phyloP scores from a whole-genome alignment of 768 basidiomycete species.

The Suillus fuscotomentosus region DNA sequence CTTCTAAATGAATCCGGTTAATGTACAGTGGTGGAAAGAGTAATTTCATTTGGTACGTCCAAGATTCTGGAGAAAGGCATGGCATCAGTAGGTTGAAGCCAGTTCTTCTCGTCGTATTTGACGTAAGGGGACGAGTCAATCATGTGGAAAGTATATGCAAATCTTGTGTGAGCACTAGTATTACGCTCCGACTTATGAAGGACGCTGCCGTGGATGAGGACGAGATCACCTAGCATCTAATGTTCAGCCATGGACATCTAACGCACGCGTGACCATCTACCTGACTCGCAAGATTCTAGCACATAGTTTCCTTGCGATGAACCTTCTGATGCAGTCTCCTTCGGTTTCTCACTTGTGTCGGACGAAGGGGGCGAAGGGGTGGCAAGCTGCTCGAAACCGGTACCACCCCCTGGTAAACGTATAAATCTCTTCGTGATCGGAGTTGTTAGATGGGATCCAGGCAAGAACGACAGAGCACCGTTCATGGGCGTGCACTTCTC shows the following conservation, averaged over 20 bases:
- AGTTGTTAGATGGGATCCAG: constrained; percentile 80
- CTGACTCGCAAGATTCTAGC: constrained; percentile 71
- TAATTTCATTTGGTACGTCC: constrained; percentile 18
- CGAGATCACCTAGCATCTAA: constrained; percentile 62
- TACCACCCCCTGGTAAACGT: constrained; percentile 71
- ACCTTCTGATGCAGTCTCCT: not conserved
- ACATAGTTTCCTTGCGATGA: constrained; percentile 49
- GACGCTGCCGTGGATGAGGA: constrained; percentile 91
- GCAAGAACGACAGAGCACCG: constrained; percentile 85
- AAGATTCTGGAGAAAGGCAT: constrained; percentile 80
- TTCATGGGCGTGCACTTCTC: constrained; percentile 83
- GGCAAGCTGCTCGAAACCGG: constrained; percentile 73
- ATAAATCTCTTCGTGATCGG: constrained; percentile 85
- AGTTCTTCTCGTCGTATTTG: constrained; percentile 87
- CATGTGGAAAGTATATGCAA: constrained; percentile 97
- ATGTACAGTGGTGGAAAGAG: constrained; percentile 1
- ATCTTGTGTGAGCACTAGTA: constrained; percentile 73
- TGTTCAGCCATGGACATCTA: not conserved
- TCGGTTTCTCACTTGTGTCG: constrained; percentile 4
- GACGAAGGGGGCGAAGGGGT: constrained; percentile 22
- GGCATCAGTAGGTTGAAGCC: constrained; percentile 84
- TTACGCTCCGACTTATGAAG: constrained; percentile 93
- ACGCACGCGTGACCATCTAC: constrained; percentile 32
- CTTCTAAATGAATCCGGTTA: not conserved
- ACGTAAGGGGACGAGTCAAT: constrained; percentile 73